phyloP scores from a whole-genome alignment of 2,329 filamentous ascomycete genomes.

The Geosmithia flava region DNA sequence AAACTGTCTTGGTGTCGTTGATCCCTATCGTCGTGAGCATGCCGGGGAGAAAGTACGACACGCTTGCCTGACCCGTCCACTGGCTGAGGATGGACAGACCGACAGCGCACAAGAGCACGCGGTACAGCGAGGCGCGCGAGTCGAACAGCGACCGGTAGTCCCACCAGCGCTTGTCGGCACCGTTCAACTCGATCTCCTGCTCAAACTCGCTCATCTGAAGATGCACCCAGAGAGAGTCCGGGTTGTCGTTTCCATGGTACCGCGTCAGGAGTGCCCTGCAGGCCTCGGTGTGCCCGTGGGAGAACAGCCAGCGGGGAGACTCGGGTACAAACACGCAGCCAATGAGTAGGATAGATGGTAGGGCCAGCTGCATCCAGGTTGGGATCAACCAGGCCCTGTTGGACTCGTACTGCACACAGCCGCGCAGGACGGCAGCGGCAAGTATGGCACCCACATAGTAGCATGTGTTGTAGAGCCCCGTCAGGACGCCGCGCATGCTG shows the following conservation, averaged over 20 bases:
- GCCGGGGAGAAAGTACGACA: conserved; percentile 21
- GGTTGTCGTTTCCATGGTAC: conserved; percentile 47
- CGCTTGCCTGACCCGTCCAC: conserved; percentile 30
- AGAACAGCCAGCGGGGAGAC: conserved; percentile 47
- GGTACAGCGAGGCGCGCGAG: conserved; percentile 20
- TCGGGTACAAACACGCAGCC: conserved; percentile 52
- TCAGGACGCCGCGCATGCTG: conserved; percentile 39
- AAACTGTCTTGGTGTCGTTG: conserved; percentile 27
- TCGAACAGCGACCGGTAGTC: conserved; percentile 42
- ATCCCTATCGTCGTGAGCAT: conserved; percentile 29
- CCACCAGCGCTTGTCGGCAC: conserved; percentile 45
- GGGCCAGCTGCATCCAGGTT: conserved; percentile 36
- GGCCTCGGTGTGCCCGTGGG: conserved; percentile 41
- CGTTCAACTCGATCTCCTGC: conserved; percentile 31
- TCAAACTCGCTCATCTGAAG: conserved; percentile 45
- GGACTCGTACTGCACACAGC: conserved; percentile 20
- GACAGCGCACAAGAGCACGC: not conserved
- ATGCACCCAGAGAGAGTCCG: conserved; percentile 35
- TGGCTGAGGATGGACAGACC: conserved; percentile 28
- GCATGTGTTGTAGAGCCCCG: conserved; percentile 5
- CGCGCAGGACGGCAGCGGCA: conserved; percentile 28
- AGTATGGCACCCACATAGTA: conserved; percentile 1
- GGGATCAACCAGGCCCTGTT: conserved; percentile 43
- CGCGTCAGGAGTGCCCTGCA: conserved; percentile 42
- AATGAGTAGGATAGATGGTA: conserved; percentile 45